A percentile compares a stretch with the other conserved stretches of the same genome.
Conservation (phyloP, 768 basidiomycete genomes). For the Pleurotus cornucopiae region DNA sequence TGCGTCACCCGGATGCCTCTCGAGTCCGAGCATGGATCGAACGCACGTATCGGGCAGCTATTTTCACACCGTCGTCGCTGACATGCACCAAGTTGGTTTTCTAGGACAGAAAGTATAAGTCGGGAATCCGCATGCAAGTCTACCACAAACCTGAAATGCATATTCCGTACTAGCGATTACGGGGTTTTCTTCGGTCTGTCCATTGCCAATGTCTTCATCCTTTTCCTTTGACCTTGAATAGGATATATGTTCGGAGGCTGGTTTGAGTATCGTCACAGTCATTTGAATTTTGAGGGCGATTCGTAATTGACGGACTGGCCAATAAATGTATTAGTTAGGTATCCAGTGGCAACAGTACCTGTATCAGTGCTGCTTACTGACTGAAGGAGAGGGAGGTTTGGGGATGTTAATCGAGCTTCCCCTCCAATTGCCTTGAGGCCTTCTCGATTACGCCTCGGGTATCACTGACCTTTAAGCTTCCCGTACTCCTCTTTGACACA, state of each 20-base stretch:
- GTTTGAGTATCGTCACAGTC: no score
- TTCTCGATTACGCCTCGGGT: not conserved
- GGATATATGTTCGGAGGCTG: no score
- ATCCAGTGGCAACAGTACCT: conserved; percentile 11
- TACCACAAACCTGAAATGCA: conserved; percentile 47
- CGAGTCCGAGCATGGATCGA: conserved; percentile 28
- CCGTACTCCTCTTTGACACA: no score
- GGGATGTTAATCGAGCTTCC: no score
- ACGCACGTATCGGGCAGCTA: conserved; percentile 65
- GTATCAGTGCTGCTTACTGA: conserved; percentile 34
- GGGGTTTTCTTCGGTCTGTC: conserved; percentile 37
- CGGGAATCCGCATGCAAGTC: not conserved
- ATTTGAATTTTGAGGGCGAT: no score
- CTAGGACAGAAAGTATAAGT: conserved; percentile 27
- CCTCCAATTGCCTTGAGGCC: no score
- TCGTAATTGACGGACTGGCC: no score
- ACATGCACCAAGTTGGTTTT: conserved; percentile 56
- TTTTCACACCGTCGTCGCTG: conserved; percentile 53
- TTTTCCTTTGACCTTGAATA: no score
- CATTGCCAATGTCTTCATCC: no score
- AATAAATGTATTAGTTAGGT: no score
- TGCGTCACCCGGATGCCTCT: conserved; percentile 7
- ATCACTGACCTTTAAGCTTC: no score
- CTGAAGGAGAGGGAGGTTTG: no score
- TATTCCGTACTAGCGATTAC: conserved; percentile 55